phyloP scores from a whole-genome alignment of 78 protist genomes.

The Dictyostelium brefeldianum region DNA sequence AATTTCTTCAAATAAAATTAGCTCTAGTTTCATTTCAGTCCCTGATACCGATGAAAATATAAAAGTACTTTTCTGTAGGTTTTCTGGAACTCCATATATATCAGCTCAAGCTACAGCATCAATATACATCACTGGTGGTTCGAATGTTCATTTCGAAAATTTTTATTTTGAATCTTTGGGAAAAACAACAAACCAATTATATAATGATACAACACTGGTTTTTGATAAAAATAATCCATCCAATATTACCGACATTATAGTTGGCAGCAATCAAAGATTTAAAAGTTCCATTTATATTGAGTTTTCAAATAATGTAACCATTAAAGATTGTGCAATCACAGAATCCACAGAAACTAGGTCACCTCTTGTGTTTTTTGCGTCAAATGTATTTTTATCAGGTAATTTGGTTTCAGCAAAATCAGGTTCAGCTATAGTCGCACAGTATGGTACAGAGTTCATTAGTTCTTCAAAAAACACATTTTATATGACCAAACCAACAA shows the following conservation, averaged over 20 bases:
- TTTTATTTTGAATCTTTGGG: neutral
- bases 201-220: neutral
- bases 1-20: neutral
- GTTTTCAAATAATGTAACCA: neutral
- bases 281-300: neutral
- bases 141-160: neutral
- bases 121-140: neutral
- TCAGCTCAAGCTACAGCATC: neutral
- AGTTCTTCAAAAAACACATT: neutral
- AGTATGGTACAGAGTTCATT: neutral
- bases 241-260: neutral
- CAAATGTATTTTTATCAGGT: neutral
- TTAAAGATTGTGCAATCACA: neutral
- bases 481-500: too few relatives aligned
- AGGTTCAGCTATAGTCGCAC: neutral
- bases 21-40: neutral
- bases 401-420: neutral
- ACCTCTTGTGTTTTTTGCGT: neutral
- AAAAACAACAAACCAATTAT: neutral
- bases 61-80: neutral
- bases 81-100: neutral
- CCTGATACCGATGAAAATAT: neutral
- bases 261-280: conserved; percentile 16
- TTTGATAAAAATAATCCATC: neutral
- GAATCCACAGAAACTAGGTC: neutral